phyloP scores from a whole-genome alignment of 2,329 filamentous ascomycete species.

The Claviceps sorghi region DNA sequence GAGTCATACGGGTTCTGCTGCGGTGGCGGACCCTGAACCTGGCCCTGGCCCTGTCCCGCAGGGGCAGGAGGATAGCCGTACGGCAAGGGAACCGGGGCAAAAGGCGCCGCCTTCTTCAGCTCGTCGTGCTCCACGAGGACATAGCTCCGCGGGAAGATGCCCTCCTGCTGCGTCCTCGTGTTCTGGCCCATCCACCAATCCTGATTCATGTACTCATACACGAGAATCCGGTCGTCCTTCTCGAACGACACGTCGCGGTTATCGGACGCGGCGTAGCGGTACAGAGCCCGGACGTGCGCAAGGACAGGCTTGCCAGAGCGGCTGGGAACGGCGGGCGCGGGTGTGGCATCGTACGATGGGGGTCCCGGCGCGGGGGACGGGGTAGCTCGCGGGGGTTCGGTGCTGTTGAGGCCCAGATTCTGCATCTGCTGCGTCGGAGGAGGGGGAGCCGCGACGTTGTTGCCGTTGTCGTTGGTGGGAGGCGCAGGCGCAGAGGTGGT shows the following conservation, averaged over 20 bases:
- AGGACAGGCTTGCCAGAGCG: conserved; percentile 42
- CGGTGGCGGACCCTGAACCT: conserved; percentile 25
- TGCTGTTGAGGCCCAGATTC: conserved; percentile 21
- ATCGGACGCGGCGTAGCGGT: conserved; percentile 67
- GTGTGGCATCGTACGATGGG: conserved; percentile 37
- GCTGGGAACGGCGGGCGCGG: conserved; percentile 26
- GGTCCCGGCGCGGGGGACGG: conserved; percentile 24
- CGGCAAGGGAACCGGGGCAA: conserved; percentile 17
- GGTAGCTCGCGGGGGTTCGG: conserved; percentile 3
- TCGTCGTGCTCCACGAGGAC: conserved; percentile 57
- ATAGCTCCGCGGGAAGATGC: conserved; percentile 91
- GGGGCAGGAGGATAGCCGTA: conserved; percentile 17
- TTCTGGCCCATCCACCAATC: conserved; percentile 96
- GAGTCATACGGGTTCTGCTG: conserved; percentile 51
- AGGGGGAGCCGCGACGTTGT: conserved; percentile 15
- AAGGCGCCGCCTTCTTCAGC: conserved; percentile 22
- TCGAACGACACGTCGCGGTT: conserved; percentile 69
- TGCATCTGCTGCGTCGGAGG: conserved; percentile 25
- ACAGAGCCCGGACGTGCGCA: conserved; percentile 64
- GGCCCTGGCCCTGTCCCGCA: neutral
- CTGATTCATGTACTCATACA: conserved; percentile 86
- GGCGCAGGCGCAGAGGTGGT: conserved; percentile 13
- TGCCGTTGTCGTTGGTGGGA: neutral
- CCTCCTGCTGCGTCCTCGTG: conserved; percentile 65
- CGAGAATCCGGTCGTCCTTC: conserved; percentile 64